Conservation (phyloP, 495 filamentous ascomycete genomes). For the Penicillium flavigenum region DNA sequence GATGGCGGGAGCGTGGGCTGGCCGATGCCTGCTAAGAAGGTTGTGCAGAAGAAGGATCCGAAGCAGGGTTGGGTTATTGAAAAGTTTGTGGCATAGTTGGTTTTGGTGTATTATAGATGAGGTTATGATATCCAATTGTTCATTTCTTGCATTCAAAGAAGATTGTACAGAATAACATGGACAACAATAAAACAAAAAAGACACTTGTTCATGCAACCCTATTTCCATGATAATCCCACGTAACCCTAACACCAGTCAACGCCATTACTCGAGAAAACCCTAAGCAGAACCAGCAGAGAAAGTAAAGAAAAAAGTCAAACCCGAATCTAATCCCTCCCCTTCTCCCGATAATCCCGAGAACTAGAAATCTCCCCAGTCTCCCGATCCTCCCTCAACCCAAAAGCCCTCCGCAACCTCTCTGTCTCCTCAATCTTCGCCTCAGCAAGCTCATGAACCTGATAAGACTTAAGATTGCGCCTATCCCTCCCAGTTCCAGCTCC, state of each 20-base stretch:
- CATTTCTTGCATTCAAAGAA: conserved; percentile 13
- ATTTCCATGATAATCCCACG: not conserved
- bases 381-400: conserved; percentile 86
- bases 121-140: conserved; percentile 29
- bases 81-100: conserved; percentile 45
- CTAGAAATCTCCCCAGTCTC: conserved; percentile 77
- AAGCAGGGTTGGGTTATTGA: conserved; percentile 78
- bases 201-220: conserved; percentile 5
- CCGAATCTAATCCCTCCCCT: conserved; percentile 26
- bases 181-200: conserved; percentile 1
- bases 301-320: not conserved
- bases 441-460: conserved; percentile 95
- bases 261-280: conserved; percentile 4
- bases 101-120: conserved; percentile 28
- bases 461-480: conserved; percentile 68
- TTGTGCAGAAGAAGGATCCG: conserved; percentile 70
- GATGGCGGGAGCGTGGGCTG: conserved; percentile 71
- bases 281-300: not conserved
- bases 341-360: conserved; percentile 40
- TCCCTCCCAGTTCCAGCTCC: conserved; percentile 19
- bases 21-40: conserved; percentile 79
- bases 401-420: conserved; percentile 80
- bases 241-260: conserved; percentile 4
- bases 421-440: conserved; percentile 96
- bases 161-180: conserved; percentile 1